Conservation (phyloP, 257 asterid genomes). For the Forsythia viridissima region DNA sequence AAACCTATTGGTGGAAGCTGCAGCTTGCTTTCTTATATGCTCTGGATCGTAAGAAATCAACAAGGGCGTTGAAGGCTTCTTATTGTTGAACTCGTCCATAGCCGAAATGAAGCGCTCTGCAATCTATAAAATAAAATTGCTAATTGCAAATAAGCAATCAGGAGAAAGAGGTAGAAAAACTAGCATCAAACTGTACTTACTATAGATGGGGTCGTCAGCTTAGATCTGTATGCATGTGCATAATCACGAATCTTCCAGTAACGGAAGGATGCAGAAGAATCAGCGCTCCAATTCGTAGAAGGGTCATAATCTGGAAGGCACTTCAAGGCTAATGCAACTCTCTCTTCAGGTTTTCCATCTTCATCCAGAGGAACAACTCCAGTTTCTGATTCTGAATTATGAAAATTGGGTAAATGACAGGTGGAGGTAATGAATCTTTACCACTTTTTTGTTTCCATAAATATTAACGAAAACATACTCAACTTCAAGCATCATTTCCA, state of each 20-base stretch:
- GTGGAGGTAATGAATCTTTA: background rate
- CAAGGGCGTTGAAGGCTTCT: conserved; percentile 68
- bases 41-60: conserved; percentile 82
- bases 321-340: conserved; percentile 79
- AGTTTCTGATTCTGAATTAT: conserved; percentile 63
- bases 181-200: conserved; percentile 49
- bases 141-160: conserved; percentile 8
- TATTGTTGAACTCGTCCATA: conserved; percentile 71
- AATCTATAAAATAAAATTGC: conserved; percentile 44
- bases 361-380: conserved; percentile 66
- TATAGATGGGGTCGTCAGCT: conserved; percentile 75
- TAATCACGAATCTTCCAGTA: conserved; percentile 99
- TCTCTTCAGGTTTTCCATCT: conserved; percentile 72
- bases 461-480: background rate
- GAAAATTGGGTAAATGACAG: conserved; percentile 10
- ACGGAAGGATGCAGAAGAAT: conserved; percentile 59
- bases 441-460: background rate
- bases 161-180: conserved; percentile 15
- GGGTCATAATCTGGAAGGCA: conserved; percentile 84
- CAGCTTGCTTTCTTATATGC: conserved; percentile 87
- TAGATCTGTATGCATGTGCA: conserved; percentile 92
- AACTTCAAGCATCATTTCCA: background rate
- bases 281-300: conserved; percentile 56
- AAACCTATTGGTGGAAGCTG: conserved; percentile 88
- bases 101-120: conserved; percentile 89